Conservation (phyloP, 2,329 filamentous ascomycete genomes). For the Hypoxylon sp. region DNA sequence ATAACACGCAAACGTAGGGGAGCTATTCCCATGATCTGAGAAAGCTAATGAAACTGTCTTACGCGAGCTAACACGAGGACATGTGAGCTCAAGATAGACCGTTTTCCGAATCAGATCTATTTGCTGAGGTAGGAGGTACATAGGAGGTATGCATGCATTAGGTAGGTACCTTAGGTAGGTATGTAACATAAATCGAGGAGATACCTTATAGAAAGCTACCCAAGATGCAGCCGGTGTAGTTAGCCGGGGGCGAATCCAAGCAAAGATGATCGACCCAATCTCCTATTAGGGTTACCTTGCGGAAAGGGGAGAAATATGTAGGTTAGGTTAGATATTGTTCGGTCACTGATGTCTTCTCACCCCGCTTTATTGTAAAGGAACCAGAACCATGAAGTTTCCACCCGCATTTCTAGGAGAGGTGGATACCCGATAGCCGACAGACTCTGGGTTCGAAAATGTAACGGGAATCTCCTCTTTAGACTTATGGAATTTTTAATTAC, state of each 20-base stretch:
- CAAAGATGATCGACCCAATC: neutral
- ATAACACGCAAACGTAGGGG: constrained; percentile 16
- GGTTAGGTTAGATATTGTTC: neutral
- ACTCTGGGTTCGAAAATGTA: constrained; percentile 1
- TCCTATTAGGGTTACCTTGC: constrained; percentile 3
- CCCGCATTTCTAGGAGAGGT: no score
- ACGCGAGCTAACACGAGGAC: constrained; percentile 1
- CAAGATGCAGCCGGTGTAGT: neutral
- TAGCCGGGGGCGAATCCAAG: constrained; percentile 13
- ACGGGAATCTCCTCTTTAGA: neutral
- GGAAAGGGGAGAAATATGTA: neutral
- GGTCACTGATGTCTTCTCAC: neutral
- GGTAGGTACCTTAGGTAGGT: no score
- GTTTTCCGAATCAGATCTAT: neutral
- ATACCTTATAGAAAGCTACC: neutral
- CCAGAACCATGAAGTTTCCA: neutral
- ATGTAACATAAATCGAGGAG: neutral
- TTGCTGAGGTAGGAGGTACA: no score
- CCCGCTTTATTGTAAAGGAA: constrained; percentile 24
- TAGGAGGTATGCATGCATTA: no score
- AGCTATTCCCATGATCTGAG: constrained; percentile 13
- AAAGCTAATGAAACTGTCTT: neutral
- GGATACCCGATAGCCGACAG: constrained; percentile 28
- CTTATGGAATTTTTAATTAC: neutral
- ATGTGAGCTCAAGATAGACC: neutral